Percentiles rank a stretch among this genome's conserved stretches.
Evolutionary conservation across 75 land plant genomes (phyloP).

Genomic region (Pinus tabuliformis): DNA sequence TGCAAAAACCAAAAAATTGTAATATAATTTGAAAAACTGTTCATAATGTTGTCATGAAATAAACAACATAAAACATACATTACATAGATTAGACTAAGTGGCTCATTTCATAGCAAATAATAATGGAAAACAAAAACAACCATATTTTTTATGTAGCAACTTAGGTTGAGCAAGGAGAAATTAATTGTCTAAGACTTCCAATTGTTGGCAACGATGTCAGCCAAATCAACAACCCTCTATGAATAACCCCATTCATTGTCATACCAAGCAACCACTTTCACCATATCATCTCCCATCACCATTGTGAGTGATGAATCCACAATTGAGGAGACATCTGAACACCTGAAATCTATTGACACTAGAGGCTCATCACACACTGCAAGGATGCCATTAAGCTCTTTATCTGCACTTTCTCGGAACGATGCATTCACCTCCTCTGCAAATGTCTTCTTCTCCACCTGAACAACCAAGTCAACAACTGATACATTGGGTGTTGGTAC

Average conservation of each 20-base stretch:
- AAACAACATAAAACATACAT: too few relatives aligned
- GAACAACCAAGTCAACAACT: constrained; percentile 89
- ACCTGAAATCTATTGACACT: constrained; percentile 75
- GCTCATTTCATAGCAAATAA: too few relatives aligned
- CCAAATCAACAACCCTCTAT: constrained; percentile 68
- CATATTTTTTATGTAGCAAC: too few relatives aligned
- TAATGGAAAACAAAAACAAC: too few relatives aligned
- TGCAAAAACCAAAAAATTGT: too few relatives aligned
- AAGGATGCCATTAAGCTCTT: constrained; percentile 60
- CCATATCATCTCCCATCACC: constrained; percentile 91
- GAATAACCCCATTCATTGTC: constrained; percentile 90
- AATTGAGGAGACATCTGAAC: constrained; percentile 72
- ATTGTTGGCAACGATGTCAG: too few relatives aligned
- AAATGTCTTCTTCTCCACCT: constrained; percentile 89
- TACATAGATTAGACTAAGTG: too few relatives aligned
- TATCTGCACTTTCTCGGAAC: constrained; percentile 75
- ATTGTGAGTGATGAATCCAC: constrained; percentile 70
- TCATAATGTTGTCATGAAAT: too few relatives aligned
- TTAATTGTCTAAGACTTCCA: too few relatives aligned
- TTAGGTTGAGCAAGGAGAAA: too few relatives aligned
- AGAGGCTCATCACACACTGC: constrained; percentile 81
- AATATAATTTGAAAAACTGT: too few relatives aligned
- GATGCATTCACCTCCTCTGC: constrained; percentile 98
- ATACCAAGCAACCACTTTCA: constrained; percentile 88
- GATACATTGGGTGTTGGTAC: constrained; percentile 98